Evolutionary conservation across 2,329 filamentous ascomycete genomes (phyloP).

Genomic region (Plenodomus tracheiphilus): DNA sequence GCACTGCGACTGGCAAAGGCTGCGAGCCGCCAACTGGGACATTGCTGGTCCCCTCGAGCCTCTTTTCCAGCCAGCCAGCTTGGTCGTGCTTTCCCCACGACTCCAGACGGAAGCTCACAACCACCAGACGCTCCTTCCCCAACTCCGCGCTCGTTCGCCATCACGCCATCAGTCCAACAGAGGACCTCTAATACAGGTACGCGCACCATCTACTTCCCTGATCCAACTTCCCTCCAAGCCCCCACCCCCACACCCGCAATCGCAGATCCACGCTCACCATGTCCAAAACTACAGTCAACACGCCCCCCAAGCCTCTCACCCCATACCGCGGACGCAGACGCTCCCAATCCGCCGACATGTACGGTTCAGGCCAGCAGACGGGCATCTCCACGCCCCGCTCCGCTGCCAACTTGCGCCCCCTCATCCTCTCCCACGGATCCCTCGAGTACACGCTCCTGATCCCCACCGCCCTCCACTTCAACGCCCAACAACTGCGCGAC

Average conservation of each 20-base stretch:
- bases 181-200: neutral
- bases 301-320: slow-evolving; percentile 2
- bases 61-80: too few species aligned
- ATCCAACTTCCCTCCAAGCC: slow-evolving; percentile 17
- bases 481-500: slow-evolving; percentile 92
- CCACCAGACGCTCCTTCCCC: slow-evolving; percentile 23
- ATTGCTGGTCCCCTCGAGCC: neutral
- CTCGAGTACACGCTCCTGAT: slow-evolving; percentile 97
- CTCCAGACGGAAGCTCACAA: slow-evolving; percentile 19
- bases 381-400: slow-evolving; percentile 96
- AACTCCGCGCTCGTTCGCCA: slow-evolving; percentile 21
- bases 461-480: slow-evolving; percentile 93
- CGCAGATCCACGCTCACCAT: neutral
- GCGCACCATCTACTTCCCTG: slow-evolving; percentile 2
- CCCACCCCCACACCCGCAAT: slow-evolving; percentile 6
- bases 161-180: neutral
- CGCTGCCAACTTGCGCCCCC: slow-evolving; percentile 85
- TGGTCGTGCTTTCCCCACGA: slow-evolving; percentile 15
- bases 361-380: slow-evolving; percentile 88
- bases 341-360: slow-evolving; percentile 57
- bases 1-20: slow-evolving; percentile 1
- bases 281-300: neutral
- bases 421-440: slow-evolving; percentile 88
- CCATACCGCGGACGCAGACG: slow-evolving; percentile 4
- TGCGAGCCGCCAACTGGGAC: neutral